A percentile compares a stretch with the other conserved stretches of the same genome.
Evolutionary conservation across 2,329 filamentous ascomycete species (phyloP).

Genomic region (Daldinia eschscholtzii): DNA sequence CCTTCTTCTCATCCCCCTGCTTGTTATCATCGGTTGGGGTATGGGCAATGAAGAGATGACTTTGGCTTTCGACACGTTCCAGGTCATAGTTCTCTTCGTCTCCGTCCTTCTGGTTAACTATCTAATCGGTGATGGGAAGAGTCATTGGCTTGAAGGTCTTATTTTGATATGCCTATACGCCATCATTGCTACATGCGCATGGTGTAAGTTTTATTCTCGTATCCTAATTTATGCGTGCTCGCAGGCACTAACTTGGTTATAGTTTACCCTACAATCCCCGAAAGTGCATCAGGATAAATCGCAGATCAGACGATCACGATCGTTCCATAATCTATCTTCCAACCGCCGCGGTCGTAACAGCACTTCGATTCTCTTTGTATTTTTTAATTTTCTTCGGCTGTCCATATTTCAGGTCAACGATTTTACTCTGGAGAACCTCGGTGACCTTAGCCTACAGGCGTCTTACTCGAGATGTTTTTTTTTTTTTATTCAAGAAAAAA

Average conservation of each 20-base stretch:
- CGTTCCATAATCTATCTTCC: slow-evolving; percentile 50
- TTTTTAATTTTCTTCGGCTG: slow-evolving; percentile 13
- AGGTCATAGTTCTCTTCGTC: slow-evolving; percentile 87
- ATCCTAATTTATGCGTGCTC: not conserved
- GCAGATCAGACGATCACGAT: slow-evolving; percentile 3
- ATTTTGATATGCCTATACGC: slow-evolving; percentile 81
- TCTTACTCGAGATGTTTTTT: slow-evolving; percentile 4
- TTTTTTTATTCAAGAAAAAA: no score
- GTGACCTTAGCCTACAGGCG: no score
- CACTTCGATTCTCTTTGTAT: slow-evolving; percentile 4
- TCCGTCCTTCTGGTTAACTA: slow-evolving; percentile 89
- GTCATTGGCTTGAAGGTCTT: slow-evolving; percentile 84
- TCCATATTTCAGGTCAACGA: slow-evolving; percentile 17
- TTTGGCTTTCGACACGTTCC: slow-evolving; percentile 88
- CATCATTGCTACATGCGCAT: slow-evolving; percentile 79
- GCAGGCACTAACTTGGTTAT: slow-evolving; percentile 11
- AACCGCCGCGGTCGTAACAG: not conserved
- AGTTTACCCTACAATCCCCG: slow-evolving; percentile 39
- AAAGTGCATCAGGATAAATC: slow-evolving; percentile 10
- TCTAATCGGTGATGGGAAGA: slow-evolving; percentile 84
- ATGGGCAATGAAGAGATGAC: slow-evolving; percentile 80
- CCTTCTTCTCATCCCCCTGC: slow-evolving; percentile 80
- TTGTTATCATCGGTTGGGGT: slow-evolving; percentile 83
- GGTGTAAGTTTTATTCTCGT: slow-evolving; percentile 62
- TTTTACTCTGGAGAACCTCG: not conserved